These are phyloP conservation scores for Stropharia rugosoannulata DNA, from an alignment of 768 basidiomycete genomes.

Conservation along the genomic window DNA sequence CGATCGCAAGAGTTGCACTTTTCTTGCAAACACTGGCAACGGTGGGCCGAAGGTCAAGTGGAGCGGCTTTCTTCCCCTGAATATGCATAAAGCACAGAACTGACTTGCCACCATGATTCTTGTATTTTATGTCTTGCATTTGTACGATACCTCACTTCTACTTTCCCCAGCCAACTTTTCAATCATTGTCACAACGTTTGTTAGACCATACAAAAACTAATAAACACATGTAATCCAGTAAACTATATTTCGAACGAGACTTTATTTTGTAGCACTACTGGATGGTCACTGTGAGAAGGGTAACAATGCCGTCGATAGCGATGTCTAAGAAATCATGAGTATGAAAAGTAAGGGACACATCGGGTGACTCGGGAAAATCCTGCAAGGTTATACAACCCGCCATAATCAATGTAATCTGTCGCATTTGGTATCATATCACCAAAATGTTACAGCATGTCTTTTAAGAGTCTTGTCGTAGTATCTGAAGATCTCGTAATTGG, in stretches of 20 bases:
- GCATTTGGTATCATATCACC: no score
- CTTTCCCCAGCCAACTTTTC: not conserved
- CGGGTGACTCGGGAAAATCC: no score
- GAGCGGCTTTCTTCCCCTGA: constrained; percentile 8
- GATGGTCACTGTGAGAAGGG: constrained; percentile 53
- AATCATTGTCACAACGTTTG: constrained; percentile 1
- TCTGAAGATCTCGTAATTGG: no score
- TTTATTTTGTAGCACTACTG: constrained; percentile 4
- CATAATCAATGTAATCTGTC: no score
- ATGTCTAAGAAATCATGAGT: constrained; percentile 38
- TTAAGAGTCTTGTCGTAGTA: no score
- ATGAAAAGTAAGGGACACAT: not conserved
- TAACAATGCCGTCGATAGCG: constrained; percentile 56
- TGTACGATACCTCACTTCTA: constrained; percentile 3
- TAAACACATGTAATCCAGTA: not conserved
- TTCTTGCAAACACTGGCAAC: constrained; percentile 1
- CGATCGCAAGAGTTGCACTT: not conserved
- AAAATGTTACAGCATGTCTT: no score
- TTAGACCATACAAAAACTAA: constrained; percentile 1
- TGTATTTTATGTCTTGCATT: constrained; percentile 10
- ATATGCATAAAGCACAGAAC: not conserved
- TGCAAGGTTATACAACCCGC: no score
- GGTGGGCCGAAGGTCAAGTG: not conserved
- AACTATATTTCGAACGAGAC: constrained; percentile 8
- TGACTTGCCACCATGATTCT: not conserved